phyloP scores from a whole-genome alignment of 1,284 basidiomycete species.

The Rhizoctonia solani region DNA sequence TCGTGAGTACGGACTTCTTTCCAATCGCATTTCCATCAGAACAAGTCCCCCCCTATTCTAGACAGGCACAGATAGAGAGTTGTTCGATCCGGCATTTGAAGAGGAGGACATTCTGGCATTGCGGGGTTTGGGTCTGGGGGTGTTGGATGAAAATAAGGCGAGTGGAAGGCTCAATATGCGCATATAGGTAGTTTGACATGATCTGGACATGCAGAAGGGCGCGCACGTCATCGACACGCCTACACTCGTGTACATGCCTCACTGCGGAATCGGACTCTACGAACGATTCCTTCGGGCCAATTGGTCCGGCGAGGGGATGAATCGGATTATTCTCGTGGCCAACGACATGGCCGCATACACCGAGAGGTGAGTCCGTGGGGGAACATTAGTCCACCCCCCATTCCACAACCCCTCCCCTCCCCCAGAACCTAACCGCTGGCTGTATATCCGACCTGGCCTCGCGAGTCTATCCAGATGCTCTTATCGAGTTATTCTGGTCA shows the following conservation, averaged over 20 bases:
- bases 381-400: constrained; percentile 39
- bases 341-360: constrained; percentile 53
- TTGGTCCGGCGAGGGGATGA: constrained; percentile 53
- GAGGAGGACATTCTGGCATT: constrained; percentile 60
- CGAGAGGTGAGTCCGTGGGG: constrained; percentile 49
- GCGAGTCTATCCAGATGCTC: too few species aligned
- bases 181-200: constrained; percentile 13
- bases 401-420: constrained; percentile 23
- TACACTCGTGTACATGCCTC: constrained; percentile 74
- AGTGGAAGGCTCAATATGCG: constrained; percentile 44
- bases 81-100: constrained; percentile 74
- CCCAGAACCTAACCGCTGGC: not conserved
- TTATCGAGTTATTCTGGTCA: constrained; percentile 1
- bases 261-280: constrained; percentile 71
- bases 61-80: constrained; percentile 54
- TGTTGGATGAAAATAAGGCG: constrained; percentile 58
- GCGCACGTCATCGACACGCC: constrained; percentile 46
- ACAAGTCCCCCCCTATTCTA: constrained; percentile 44
- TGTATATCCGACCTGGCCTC: not conserved
- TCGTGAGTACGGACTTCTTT: constrained; percentile 57
- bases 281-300: constrained; percentile 65
- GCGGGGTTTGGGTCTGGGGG: constrained; percentile 53
- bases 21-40: constrained; percentile 38
- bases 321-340: constrained; percentile 51
- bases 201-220: constrained; percentile 39